Conservation (phyloP, 202 grass and related monocot species). For the Musa balbisiana region DNA sequence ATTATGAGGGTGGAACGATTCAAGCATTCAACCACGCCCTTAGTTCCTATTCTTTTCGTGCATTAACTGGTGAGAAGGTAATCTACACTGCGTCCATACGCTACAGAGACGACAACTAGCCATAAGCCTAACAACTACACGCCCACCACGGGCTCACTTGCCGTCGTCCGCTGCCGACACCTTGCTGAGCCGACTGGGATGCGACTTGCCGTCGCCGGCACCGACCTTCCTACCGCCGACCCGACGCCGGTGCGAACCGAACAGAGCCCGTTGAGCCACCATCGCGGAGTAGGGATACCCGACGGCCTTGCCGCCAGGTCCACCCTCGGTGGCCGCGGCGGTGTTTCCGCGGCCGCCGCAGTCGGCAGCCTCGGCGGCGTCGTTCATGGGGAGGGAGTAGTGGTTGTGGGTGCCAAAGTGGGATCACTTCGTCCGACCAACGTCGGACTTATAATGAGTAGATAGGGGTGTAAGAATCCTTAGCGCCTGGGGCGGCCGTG, state of each 20-base stretch:
- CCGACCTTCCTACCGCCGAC: slow-evolving; percentile 16
- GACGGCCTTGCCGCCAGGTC: background rate
- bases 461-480: too few species aligned
- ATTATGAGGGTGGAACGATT: too few species aligned
- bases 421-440: too few species aligned
- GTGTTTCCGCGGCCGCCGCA: too few species aligned
- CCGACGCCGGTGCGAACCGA: slow-evolving; percentile 30
- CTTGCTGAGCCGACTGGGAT: slow-evolving; percentile 38
- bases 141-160: background rate
- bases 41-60: too few species aligned
- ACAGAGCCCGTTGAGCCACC: slow-evolving; percentile 61
- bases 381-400: background rate
- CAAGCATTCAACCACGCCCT: too few species aligned
- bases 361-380: background rate
- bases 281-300: slow-evolving; percentile 14
- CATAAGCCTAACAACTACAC: background rate
- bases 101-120: background rate
- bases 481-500: background rate
- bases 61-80: too few species aligned
- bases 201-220: slow-evolving; percentile 18
- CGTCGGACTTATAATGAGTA: too few species aligned
- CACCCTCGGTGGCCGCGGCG: background rate
- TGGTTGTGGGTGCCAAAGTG: too few species aligned
- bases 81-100: background rate
- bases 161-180: slow-evolving; percentile 1